Evolutionary conservation across 805 yeast genomes (phyloP).

Genomic region (Metschnikowia similis): DNA sequence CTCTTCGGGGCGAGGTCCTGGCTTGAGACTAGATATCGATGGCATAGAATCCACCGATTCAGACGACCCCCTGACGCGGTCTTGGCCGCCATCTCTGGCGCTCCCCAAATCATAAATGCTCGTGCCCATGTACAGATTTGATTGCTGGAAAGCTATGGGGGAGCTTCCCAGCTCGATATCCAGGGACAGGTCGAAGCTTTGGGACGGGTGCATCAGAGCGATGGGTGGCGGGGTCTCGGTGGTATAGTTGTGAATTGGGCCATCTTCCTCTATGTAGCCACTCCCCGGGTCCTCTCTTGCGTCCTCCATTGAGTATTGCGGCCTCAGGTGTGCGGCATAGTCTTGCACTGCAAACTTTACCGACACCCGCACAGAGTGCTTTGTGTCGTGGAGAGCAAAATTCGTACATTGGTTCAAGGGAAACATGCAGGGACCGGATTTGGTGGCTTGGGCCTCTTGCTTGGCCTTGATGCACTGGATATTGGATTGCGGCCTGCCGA

Average conservation of each 20-base stretch:
- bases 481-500: neutral
- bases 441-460: neutral
- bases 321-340: neutral
- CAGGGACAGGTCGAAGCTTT: neutral
- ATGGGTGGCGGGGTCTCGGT: neutral
- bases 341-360: constrained; percentile 4
- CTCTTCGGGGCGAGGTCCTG: neutral
- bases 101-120: neutral
- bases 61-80: neutral
- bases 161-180: neutral
- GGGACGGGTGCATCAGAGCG: neutral
- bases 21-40: constrained; percentile 1
- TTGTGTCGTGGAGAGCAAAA: constrained; percentile 7
- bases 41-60: constrained; percentile 5
- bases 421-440: constrained; percentile 2
- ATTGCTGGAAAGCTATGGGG: neutral
- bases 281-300: neutral
- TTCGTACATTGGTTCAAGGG: constrained; percentile 13
- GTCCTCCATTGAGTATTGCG: neutral
- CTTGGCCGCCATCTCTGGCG: neutral
- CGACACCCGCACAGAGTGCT: constrained; percentile 8
- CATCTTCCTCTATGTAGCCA: neutral
- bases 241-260: neutral
- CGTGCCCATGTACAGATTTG: neutral
- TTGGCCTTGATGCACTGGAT: constrained; percentile 1